Evolutionary conservation across 306 rosid species (phyloP), one percentile per base, ranked within the genome.

Genomic region (Casuarina equisetifolia): DNA sequence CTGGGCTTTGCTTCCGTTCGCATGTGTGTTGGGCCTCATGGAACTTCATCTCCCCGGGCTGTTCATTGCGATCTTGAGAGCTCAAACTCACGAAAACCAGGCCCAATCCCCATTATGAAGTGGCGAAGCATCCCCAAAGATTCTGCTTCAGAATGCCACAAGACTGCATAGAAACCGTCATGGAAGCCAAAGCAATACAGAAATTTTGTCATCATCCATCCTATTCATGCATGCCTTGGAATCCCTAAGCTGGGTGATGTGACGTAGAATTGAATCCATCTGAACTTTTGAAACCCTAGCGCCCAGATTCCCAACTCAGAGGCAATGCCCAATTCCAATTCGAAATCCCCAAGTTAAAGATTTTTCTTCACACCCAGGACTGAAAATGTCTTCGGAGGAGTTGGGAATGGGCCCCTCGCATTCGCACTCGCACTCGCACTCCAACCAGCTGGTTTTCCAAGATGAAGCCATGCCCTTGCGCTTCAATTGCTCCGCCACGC

Each of bases 361-460:
- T 54, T 76, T 16, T 15, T 25, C 3, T n/a, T 19, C 72, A 35
- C 63, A 6, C 7, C 54, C 38, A 80, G 50, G 42, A 42, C 59
- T 39, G 66, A 70, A 74, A 46, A 96, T 96, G 99, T 85, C 97
- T 48, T 84, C 94, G 73, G 91, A 92, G 63, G 94, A 92, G 74
- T 77, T 90, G 25, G 85, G 86, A 43, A 66, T 66, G 36, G 71
- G 46, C 12, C 36, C 71, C 50, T 66, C 71, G 20, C 71, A 66
- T 32, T 25, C 64, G 3, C 64, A 57, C 57, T 15, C 57, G 4
- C 19, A 13, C 58, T 25, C 64, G 0, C 68, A 36, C 69, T 62
- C 69, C 69, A 62, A 84, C 20, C 87, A 89, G 16, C 82, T 88
- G 20, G 87, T 90, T 40, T 96, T 89, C 84, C 96, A 73, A 81